Conservation (phyloP, 2,329 filamentous ascomycete species). For the Ceratocystis huliohia region DNA sequence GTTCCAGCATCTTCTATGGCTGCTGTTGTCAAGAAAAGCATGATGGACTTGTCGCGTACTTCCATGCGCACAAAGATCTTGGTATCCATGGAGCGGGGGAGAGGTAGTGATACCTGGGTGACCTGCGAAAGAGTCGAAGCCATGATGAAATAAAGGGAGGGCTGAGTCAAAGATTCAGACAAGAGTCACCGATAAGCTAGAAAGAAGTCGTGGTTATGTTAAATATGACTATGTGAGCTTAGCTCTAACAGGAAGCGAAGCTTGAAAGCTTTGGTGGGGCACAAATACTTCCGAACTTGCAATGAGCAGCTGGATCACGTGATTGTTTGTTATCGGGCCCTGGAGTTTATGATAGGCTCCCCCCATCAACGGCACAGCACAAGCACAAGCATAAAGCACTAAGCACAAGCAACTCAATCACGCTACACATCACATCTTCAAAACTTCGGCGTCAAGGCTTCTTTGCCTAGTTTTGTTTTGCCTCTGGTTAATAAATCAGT, state of each 20-base stretch:
- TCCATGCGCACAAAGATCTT: constrained; percentile 49
- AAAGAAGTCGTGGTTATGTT: not conserved
- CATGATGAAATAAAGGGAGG: not conserved
- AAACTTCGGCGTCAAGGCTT: not conserved
- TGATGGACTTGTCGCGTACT: constrained; percentile 43
- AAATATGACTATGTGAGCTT: not conserved
- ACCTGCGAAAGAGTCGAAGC: constrained; percentile 1
- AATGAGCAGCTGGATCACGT: not conserved
- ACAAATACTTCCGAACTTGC: not conserved
- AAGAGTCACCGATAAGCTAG: not conserved
- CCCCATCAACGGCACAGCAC: not conserved
- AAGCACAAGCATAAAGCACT: not conserved
- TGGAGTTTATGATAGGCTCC: not conserved
- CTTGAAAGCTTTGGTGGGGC: not conserved
- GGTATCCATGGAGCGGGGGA: constrained; percentile 48
- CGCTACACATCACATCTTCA: not conserved
- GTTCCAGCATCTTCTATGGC: constrained; percentile 39
- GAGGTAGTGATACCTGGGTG: constrained; percentile 42
- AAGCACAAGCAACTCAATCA: not conserved
- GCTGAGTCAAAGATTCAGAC: not conserved
- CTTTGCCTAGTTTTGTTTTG: not conserved
- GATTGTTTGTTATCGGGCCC: not conserved
- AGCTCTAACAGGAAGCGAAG: not conserved
- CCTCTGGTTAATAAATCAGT: not conserved
- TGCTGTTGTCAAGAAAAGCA: constrained; percentile 50